A percentile compares a stretch with the other conserved stretches of the same genome.
phyloP scores from a whole-genome alignment of 78 protist genomes.

The Isochrysis galbana region DNA sequence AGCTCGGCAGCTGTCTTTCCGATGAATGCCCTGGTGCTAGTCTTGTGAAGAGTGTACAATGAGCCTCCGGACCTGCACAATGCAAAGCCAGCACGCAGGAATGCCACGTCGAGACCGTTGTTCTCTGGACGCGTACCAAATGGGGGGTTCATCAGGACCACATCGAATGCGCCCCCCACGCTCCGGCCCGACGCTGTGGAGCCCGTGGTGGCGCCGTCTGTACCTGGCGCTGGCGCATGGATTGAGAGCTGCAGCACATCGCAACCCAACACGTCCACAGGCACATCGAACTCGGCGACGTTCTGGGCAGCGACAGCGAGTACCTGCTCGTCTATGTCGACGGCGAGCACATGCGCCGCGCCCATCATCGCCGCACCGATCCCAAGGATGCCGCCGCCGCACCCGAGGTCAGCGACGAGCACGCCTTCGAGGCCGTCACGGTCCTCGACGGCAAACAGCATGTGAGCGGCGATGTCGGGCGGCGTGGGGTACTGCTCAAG shows the following conservation, averaged over 20 bases:
- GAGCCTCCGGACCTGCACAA: background rate
- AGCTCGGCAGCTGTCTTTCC: background rate
- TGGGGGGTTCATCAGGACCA: slow-evolving; percentile 77
- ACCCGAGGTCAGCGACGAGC: slow-evolving; percentile 64
- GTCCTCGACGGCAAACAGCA: background rate
- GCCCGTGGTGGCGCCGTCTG: background rate
- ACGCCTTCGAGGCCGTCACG: slow-evolving; percentile 56
- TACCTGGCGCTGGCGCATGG: background rate
- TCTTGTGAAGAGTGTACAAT: slow-evolving; percentile 58
- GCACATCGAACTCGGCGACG: background rate
- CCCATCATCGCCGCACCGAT: slow-evolving; percentile 57
- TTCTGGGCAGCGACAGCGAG: slow-evolving; percentile 52
- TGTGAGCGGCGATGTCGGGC: slow-evolving; percentile 58
- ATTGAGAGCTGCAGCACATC: background rate
- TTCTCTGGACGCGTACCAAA: slow-evolving; percentile 64
- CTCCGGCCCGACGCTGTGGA: background rate
- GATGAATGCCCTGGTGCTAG: slow-evolving; percentile 37
- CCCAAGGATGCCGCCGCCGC: slow-evolving; percentile 63
- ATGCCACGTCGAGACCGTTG: slow-evolving; percentile 64
- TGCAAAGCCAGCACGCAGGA: slow-evolving; percentile 38
- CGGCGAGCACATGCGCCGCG: slow-evolving; percentile 42
- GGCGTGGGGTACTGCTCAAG: slow-evolving; percentile 78
- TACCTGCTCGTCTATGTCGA: slow-evolving; percentile 67
- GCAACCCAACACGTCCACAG: background rate
- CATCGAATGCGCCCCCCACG: background rate